Conservation (phyloP, 2,329 filamentous ascomycete species). For the Claviceps sp. region DNA sequence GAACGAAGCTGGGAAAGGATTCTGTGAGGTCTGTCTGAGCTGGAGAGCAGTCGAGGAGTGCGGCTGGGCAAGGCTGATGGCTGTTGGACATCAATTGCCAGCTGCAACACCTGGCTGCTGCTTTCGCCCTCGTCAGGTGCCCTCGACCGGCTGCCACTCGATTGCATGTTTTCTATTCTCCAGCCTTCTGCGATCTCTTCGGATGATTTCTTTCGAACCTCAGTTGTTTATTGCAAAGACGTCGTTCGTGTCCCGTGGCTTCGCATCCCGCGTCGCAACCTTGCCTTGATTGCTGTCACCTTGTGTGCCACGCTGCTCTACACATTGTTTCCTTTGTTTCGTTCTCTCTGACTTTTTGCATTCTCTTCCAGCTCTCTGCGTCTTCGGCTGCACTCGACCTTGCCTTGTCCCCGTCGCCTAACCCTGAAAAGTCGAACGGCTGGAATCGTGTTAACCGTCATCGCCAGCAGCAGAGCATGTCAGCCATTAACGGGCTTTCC, state of each 20-base stretch:
- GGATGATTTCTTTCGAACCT: neutral
- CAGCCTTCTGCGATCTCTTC: neutral
- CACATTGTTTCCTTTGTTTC: conserved; percentile 9
- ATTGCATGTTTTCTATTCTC: neutral
- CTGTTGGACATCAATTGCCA: neutral
- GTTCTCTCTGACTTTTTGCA: conserved; percentile 20
- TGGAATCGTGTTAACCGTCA: conserved; percentile 53
- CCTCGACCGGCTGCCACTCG: neutral
- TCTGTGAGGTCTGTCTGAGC: neutral
- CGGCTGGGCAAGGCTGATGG: conserved; percentile 1
- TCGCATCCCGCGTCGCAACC: neutral
- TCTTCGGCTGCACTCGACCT: conserved; percentile 73
- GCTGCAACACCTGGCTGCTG: conserved; percentile 1
- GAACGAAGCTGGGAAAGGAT: no score
- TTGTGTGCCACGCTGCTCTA: conserved; percentile 4
- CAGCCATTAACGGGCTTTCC: conserved; percentile 29
- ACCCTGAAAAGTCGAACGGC: conserved; percentile 39
- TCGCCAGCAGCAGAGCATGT: conserved; percentile 49
- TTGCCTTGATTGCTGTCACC: neutral
- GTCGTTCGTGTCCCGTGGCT: neutral
- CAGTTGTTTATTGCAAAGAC: neutral
- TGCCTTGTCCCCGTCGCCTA: conserved; percentile 54
- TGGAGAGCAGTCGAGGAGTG: neutral
- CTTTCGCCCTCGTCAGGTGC: neutral
- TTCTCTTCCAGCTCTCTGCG: conserved; percentile 52